These are phyloP conservation scores for Colletotrichum musae DNA, from an alignment of 2,329 filamentous ascomycete species.

Conservation along the genomic window DNA sequence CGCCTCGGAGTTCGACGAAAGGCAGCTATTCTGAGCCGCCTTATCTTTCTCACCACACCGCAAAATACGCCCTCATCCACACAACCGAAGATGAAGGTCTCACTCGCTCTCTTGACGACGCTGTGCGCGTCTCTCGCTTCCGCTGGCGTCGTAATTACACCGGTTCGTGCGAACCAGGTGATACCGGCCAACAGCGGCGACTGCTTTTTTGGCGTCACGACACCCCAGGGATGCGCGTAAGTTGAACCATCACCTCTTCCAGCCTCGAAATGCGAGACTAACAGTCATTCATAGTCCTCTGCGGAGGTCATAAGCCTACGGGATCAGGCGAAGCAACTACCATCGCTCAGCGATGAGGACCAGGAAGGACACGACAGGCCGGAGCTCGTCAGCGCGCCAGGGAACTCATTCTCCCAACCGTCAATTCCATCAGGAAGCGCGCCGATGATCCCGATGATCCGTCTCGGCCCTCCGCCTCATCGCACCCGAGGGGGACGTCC, in stretches of 20 bases:
- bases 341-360: conserved; percentile 17
- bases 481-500: not conserved
- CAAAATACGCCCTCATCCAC: not conserved
- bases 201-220: conserved; percentile 70
- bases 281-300: not conserved
- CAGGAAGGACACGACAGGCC: conserved; percentile 17
- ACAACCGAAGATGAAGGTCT: conserved; percentile 57
- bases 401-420: not conserved
- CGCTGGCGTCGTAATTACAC: conserved; percentile 70
- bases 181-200: conserved; percentile 61
- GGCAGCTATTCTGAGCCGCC: conserved; percentile 34
- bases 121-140: conserved; percentile 61
- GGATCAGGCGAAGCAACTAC: not conserved
- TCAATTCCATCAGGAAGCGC: not conserved
- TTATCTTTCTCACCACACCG: not conserved
- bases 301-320: conserved; percentile 12
- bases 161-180: conserved; percentile 65
- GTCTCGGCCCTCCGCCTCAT: not conserved
- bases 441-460: conserved; percentile 28
- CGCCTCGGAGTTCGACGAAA: not conserved
- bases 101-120: conserved; percentile 56
- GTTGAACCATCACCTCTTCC: conserved; percentile 43
- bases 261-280: not conserved
- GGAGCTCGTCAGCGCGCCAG: conserved; percentile 27
- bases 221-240: conserved; percentile 71